These are phyloP conservation scores for Groenewaldozyma tartarivorans DNA, from an alignment of 805 yeast species.

Conservation along the genomic window DNA sequence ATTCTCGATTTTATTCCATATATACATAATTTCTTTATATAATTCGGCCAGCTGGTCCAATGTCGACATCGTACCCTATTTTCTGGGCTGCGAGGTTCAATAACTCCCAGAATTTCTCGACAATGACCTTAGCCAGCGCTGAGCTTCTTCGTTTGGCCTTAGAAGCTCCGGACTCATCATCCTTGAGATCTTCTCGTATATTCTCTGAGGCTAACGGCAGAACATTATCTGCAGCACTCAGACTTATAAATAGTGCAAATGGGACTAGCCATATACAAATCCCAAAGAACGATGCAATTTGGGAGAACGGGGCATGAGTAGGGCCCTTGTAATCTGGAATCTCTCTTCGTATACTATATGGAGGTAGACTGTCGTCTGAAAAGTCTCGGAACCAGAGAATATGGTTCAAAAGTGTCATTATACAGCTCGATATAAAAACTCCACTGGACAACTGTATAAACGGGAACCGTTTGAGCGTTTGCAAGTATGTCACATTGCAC, in stretches of 20 bases:
- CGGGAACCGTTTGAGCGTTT: conserved; percentile 76
- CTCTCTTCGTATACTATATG: conserved; percentile 34
- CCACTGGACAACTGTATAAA: conserved; percentile 67
- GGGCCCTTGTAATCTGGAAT: conserved; percentile 50
- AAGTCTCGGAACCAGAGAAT: conserved; percentile 85
- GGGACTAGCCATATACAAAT: conserved; percentile 91
- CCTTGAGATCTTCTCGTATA: no score
- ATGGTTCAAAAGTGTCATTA: conserved; percentile 70
- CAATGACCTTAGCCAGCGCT: conserved; percentile 61
- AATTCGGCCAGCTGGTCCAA: conserved; percentile 3
- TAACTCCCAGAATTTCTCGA: conserved; percentile 42
- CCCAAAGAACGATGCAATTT: conserved; percentile 93
- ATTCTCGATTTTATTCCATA: no score
- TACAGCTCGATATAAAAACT: conserved; percentile 58
- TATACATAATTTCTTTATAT: no score
- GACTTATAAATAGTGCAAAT: conserved; percentile 79
- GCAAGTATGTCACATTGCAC: conserved; percentile 65
- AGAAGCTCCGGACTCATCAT: conserved; percentile 24
- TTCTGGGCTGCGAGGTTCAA: conserved; percentile 38
- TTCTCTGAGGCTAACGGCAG: conserved; percentile 44
- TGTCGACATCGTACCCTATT: conserved; percentile 60
- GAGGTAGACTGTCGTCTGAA: conserved; percentile 57
- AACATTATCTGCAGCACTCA: conserved; percentile 85
- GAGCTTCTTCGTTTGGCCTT: conserved; percentile 34
- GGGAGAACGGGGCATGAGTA: conserved; percentile 70